Conservation (phyloP, 257 asterid genomes). For the Solanum clarkiae region DNA sequence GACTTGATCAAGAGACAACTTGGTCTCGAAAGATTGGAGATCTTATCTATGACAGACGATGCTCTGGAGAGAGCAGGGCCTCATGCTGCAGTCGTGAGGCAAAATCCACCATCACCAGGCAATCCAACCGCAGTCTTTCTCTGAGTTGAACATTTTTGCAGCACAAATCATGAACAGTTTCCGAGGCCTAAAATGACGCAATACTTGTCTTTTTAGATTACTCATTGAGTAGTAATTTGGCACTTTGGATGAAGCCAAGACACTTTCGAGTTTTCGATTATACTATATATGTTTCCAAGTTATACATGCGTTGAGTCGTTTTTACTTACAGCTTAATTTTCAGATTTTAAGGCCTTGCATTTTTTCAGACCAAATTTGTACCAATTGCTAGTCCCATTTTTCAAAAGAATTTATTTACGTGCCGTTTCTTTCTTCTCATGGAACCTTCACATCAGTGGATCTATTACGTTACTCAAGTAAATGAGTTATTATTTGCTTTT, state of each 20-base stretch:
- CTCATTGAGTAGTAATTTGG: not conserved
- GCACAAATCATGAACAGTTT: not conserved
- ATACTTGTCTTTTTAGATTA: not conserved
- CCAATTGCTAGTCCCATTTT: not conserved
- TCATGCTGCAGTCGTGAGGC: slow-evolving; percentile 35
- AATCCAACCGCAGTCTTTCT: slow-evolving; percentile 65
- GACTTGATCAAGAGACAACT: slow-evolving; percentile 69
- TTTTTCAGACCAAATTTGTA: not conserved
- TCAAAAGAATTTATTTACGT: not conserved
- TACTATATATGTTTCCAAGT: not conserved
- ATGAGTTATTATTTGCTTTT: not conserved
- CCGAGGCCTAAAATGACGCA: not conserved
- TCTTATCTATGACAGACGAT: slow-evolving; percentile 40
- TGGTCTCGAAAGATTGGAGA: slow-evolving; percentile 58
- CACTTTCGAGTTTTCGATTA: not conserved
- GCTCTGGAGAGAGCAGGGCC: slow-evolving; percentile 47
- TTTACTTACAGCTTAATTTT: not conserved
- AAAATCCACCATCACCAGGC: slow-evolving; percentile 88
- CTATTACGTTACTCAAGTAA: not conserved
- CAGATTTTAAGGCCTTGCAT: not conserved
- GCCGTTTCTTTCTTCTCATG: not conserved
- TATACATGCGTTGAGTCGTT: not conserved
- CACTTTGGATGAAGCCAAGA: not conserved
- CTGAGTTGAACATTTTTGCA: not conserved
- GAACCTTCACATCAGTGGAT: not conserved